phyloP scores from a whole-genome alignment of 176 grass and related monocot species.

The Chrysopogon serrulatus region DNA sequence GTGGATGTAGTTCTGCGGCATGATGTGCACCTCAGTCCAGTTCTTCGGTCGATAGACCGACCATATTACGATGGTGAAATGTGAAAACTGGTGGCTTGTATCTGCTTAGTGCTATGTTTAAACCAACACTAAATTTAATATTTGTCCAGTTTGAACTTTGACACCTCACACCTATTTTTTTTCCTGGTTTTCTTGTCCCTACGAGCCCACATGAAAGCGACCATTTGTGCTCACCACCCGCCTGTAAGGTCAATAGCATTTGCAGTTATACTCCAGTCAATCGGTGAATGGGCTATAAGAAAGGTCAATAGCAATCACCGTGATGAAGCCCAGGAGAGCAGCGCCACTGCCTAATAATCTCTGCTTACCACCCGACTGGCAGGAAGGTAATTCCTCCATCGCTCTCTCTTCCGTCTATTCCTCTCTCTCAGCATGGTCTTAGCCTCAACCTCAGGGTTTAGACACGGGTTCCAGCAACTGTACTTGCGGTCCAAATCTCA shows the following conservation, averaged over 20 bases:
- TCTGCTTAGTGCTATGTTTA: not conserved
- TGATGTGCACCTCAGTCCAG: not conserved
- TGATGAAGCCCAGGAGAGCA: not conserved
- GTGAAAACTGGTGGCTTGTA: not conserved
- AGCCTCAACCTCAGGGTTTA: not conserved
- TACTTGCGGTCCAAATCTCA: not conserved
- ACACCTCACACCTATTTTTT: not conserved
- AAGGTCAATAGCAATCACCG: too few species aligned
- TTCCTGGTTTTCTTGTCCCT: not conserved
- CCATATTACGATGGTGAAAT: conserved; percentile 8
- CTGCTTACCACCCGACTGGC: not conserved
- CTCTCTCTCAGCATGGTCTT: not conserved
- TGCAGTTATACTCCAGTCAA: too few species aligned
- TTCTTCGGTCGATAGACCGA: not conserved
- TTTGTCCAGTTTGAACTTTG: not conserved
- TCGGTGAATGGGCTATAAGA: too few species aligned
- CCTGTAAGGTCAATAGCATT: too few species aligned
- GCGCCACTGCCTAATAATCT: not conserved
- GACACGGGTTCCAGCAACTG: not conserved
- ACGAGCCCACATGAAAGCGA: not conserved
- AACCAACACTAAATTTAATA: not conserved
- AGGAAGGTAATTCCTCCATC: not conserved
- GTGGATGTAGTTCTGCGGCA: conserved; percentile 3
- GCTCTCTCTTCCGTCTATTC: too few species aligned
- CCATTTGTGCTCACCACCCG: too few species aligned